These are phyloP conservation scores for Hura crepitans DNA, from an alignment of 441 rosid genomes.

Conservation along the genomic window DNA sequence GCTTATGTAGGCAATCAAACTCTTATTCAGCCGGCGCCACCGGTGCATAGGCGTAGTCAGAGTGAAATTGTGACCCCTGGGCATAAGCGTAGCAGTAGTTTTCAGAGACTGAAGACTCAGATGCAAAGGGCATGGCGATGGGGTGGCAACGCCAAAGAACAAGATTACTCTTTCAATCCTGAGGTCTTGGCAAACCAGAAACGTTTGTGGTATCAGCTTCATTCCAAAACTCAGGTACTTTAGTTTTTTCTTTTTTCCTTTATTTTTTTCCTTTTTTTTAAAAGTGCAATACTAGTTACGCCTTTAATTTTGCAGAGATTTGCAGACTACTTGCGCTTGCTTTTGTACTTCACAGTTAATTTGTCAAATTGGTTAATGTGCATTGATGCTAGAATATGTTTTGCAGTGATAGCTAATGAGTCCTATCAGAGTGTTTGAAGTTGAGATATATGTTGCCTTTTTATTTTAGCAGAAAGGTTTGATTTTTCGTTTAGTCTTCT, in stretches of 20 bases:
- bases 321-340: background rate
- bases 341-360: background rate
- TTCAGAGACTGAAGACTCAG: slow-evolving; percentile 59
- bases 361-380: background rate
- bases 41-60: slow-evolving; percentile 62
- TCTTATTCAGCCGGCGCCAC: slow-evolving; percentile 29
- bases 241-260: slow-evolving; percentile 4
- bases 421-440: background rate
- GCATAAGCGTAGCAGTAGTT: slow-evolving; percentile 49
- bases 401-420: background rate
- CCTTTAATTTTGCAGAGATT: background rate
- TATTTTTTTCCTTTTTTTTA: background rate
- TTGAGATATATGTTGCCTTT: background rate
- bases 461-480: background rate
- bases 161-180: slow-evolving; percentile 64
- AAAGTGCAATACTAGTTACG: background rate
- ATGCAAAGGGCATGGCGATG: slow-evolving; percentile 91
- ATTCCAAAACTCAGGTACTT: slow-evolving; percentile 71
- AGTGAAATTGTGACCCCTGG: slow-evolving; percentile 50
- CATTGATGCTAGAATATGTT: background rate
- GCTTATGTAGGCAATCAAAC: slow-evolving; percentile 35
- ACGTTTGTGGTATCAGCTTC: slow-evolving; percentile 96
- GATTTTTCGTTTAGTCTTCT: background rate
- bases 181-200: slow-evolving; percentile 95
- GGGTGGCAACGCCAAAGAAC: slow-evolving; percentile 51